Base-by-base conservation (phyloP, 129 eudicot species). In the Scalesia atractyloides region DNA sequence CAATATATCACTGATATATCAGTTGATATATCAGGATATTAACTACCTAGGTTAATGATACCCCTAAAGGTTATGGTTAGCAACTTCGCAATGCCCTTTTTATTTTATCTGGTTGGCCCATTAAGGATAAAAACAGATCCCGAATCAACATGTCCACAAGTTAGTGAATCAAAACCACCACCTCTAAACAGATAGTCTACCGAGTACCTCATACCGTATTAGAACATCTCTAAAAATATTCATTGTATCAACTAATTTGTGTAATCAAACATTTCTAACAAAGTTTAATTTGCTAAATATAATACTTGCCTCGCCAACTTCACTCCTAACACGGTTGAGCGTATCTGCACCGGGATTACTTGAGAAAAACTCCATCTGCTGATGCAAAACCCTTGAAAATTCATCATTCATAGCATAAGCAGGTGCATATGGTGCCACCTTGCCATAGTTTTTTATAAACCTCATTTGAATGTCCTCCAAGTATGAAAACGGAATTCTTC, bases 381-480 rank as follows among this genome's bases (percentile, higher is more conserved):
- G 98, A 85, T 94, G 98, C 82, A 94, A 76, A 61, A 94, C 98
- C 81, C 98, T 87, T 34, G 98, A 94, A 79, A 94, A 94, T 82
- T 94, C 98, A 83, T 94, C 98, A 74, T 94, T 94, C 97, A 94
- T 90, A 33, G 98, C 93, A 76, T 94, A 94, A 22, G 98, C 98
- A 84, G 97, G 98, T 24, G 97, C 96, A 81, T 80, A 81, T 13
- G 85, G 65, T 36, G 96, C 98, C 80, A 94, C 96, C 69, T 76
- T 90, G 50, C 98, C 91, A 71, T 94, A 94, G 84, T 90, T 94
- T 84, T 94, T 94, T 89, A 94, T 84, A 73, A 94, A 94, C 73
- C 98, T 83, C 98, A 94, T 94, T 9, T 90, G 97, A 66, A 94
- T 84, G 76, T 90, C 98, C 80, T 94, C 98, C 86, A 94, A 90